Conservation (phyloP, 345 rosid genomes). For the Erodium maritimum region DNA sequence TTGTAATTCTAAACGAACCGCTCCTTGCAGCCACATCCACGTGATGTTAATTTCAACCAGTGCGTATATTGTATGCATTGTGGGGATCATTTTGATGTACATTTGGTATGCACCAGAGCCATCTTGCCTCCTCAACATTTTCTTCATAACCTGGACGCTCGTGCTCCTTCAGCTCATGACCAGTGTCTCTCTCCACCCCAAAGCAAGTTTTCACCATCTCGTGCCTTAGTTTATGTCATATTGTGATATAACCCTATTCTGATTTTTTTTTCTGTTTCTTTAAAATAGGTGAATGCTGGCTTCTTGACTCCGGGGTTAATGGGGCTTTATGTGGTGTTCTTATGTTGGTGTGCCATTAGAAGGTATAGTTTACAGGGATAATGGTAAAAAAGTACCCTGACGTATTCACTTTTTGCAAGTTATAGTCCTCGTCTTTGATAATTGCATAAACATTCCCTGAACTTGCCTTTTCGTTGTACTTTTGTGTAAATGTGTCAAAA, state of each 20-base stretch:
- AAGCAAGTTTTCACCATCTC: conserved; percentile 25
- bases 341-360: conserved; percentile 95
- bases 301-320: conserved; percentile 84
- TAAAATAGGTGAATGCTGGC: conserved; percentile 60
- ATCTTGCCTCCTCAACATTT: conserved; percentile 82
- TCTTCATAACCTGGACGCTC: conserved; percentile 87
- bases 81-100: conserved; percentile 84
- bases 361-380: too few species aligned
- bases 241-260: background rate
- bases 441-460: too few species aligned
- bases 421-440: too few species aligned
- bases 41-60: conserved; percentile 59
- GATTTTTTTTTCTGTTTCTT: background rate
- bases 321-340: conserved; percentile 86
- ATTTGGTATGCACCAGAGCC: conserved; percentile 85
- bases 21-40: conserved; percentile 52
- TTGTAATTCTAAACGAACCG: background rate
- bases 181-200: conserved; percentile 77
- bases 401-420: too few species aligned
- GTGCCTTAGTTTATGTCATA: background rate
- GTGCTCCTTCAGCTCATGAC: conserved; percentile 93
- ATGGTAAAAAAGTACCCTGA: too few species aligned
- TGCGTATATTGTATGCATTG: conserved; percentile 60
- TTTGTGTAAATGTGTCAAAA: too few species aligned
- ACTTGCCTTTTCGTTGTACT: too few species aligned